Conservation (phyloP, 2,329 filamentous ascomycete genomes). For the Verticillium nonalfalfae region DNA sequence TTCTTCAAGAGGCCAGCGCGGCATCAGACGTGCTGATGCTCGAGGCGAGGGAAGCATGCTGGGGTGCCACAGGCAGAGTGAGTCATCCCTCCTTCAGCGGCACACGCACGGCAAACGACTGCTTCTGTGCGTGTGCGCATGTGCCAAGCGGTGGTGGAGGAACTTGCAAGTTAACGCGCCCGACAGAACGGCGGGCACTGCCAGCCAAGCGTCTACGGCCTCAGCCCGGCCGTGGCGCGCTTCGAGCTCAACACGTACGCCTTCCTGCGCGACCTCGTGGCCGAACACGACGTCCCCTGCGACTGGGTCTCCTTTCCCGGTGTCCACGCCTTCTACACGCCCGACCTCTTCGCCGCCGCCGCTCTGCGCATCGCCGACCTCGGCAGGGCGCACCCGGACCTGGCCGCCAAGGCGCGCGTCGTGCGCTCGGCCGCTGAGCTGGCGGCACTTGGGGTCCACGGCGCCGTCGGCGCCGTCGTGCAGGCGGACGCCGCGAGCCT, state of each 20-base stretch:
- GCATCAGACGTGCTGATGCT: conserved; percentile 60
- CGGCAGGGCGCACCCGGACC: conserved; percentile 43
- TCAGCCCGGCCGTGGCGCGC: conserved; percentile 51
- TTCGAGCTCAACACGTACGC: conserved; percentile 69
- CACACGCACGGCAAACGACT: too few relatives aligned
- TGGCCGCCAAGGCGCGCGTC: conserved; percentile 41
- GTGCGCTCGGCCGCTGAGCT: conserved; percentile 34
- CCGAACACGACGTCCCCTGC: conserved; percentile 54
- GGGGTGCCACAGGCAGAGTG: conserved; percentile 76
- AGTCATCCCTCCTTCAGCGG: conserved; percentile 22
- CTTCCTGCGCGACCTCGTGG: conserved; percentile 52
- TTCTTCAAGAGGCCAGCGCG: conserved; percentile 39
- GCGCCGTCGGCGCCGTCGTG: conserved; percentile 56
- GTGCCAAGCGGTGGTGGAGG: too few relatives aligned
- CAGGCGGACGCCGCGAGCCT: conserved; percentile 60
- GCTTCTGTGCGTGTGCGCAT: too few relatives aligned
- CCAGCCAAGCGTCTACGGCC: conserved; percentile 62
- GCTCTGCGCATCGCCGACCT: conserved; percentile 44
- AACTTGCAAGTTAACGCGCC: too few relatives aligned
- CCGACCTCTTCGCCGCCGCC: conserved; percentile 46
- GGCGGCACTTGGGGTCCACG: conserved; percentile 44
- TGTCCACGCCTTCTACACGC: conserved; percentile 57
- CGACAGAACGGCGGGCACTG: conserved; percentile 64
- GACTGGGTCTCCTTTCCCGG: conserved; percentile 61
- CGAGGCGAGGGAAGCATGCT: conserved; percentile 74